Evolutionary conservation across 129 eudicot genomes (phyloP).

Genomic region (Flaveria brownii): DNA sequence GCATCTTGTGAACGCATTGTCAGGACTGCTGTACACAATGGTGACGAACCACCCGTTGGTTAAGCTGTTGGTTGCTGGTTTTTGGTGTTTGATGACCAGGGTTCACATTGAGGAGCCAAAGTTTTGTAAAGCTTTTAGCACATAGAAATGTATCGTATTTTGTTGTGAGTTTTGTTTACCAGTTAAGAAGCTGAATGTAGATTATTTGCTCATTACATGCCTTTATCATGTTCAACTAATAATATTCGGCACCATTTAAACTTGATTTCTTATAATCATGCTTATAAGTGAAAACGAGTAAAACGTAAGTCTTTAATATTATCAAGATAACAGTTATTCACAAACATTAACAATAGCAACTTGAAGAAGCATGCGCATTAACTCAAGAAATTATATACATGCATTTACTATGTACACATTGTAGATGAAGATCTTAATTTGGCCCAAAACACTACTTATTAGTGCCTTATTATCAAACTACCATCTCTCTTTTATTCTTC

Average conservation of each 20-base stretch:
- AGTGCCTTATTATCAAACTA: constrained; percentile 6
- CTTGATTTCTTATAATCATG: too few species aligned
- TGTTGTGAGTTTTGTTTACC: neutral
- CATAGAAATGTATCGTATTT: constrained; percentile 9
- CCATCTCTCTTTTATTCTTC: neutral
- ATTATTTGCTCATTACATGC: neutral
- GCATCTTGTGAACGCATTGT: neutral
- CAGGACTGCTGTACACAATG: neutral
- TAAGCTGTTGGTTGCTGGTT: neutral
- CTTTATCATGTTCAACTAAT: neutral
- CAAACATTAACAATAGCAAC: too few species aligned
- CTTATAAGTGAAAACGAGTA: too few species aligned
- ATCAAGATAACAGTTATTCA: too few species aligned
- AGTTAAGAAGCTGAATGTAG: neutral
- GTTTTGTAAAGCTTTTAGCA: constrained; percentile 26
- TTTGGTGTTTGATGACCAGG: constrained; percentile 14
- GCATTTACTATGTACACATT: constrained; percentile 22
- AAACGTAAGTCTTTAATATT: too few species aligned
- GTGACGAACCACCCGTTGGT: neutral
- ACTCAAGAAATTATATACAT: constrained; percentile 12
- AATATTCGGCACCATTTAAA: neutral
- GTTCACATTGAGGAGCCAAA: neutral
- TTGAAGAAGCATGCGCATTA: neutral
- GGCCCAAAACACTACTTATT: neutral
- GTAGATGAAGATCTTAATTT: neutral